A percentile compares a stretch with the other conserved stretches of the same genome.
Conservation (phyloP, 1,284 basidiomycete genomes). For the Naganishia albida region DNA sequence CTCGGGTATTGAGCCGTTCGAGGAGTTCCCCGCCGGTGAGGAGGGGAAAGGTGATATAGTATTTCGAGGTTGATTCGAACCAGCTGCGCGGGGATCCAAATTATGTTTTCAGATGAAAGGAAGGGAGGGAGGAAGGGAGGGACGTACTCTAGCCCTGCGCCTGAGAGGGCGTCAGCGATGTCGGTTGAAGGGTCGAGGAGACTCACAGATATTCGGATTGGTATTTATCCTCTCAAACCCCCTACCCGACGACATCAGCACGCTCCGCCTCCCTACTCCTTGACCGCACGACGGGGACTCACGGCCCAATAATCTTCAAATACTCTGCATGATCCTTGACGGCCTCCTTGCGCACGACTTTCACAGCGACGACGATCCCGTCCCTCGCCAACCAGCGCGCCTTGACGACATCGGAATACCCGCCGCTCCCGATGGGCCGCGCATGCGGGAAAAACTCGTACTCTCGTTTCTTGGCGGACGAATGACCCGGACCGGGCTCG, state of each 20-base stretch:
- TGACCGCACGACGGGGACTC: not conserved
- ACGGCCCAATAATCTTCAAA: conserved; percentile 29
- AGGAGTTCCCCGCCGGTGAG: conserved; percentile 34
- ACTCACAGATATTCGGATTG: conserved; percentile 27
- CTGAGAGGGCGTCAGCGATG: not conserved
- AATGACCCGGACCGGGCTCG: no score
- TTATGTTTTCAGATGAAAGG: not conserved
- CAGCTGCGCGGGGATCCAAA: conserved; percentile 19
- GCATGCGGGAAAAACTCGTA: conserved; percentile 27
- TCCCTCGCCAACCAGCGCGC: conserved; percentile 27
- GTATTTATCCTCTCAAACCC: conserved; percentile 25
- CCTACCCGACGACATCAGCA: not conserved
- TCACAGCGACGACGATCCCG: conserved; percentile 30
- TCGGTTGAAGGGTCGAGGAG: not conserved
- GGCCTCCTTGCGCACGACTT: conserved; percentile 35
- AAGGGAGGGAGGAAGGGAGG: not conserved
- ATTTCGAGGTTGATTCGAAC: conserved; percentile 34
- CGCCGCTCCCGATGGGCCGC: conserved; percentile 32
- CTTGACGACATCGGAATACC: conserved; percentile 31
- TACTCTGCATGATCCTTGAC: conserved; percentile 33
- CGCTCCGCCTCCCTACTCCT: not conserved
- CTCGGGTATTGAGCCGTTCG: conserved; percentile 30
- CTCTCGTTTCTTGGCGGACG: conserved; percentile 23
- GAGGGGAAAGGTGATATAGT: conserved; percentile 33
- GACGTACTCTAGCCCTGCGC: conserved; percentile 30